These are phyloP conservation scores for Themeda triandra DNA, from an alignment of 176 grass and related monocot genomes.

Conservation along the genomic window DNA sequence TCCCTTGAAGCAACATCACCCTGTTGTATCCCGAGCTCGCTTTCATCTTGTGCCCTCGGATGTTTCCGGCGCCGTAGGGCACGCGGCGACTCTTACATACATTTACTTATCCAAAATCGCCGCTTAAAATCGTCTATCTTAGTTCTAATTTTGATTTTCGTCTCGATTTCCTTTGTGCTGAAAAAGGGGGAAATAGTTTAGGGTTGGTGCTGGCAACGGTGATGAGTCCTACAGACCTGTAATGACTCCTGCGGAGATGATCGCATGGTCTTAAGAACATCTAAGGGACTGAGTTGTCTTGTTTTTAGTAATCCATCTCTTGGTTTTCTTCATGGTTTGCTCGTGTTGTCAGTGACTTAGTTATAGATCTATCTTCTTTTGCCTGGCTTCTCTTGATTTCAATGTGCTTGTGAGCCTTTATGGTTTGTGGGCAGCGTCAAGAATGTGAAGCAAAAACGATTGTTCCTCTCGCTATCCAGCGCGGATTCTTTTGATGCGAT, in stretches of 20 bases:
- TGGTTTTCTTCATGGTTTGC: background rate
- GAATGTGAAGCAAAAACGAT: slow-evolving; percentile 26
- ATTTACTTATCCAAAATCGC: background rate
- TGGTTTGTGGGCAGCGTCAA: slow-evolving; percentile 20
- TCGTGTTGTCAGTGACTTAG: background rate
- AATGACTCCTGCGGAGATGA: slow-evolving; percentile 81
- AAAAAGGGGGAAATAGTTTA: background rate
- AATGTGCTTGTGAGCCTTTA: background rate
- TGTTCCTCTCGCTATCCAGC: slow-evolving; percentile 71
- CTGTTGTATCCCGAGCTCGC: slow-evolving; percentile 55
- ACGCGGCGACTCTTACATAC: slow-evolving; percentile 56
- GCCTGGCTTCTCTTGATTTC: slow-evolving; percentile 27
- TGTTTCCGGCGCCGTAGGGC: background rate
- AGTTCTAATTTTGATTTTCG: fast-evolving
- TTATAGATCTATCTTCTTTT: fast-evolving
- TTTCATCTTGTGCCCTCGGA: slow-evolving; percentile 10
- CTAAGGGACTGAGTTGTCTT: slow-evolving; percentile 80
- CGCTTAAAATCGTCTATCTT: background rate
- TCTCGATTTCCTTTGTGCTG: background rate
- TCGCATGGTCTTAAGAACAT: slow-evolving; percentile 71
- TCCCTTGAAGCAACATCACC: slow-evolving; percentile 77
- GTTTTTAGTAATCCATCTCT: background rate
- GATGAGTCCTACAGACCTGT: slow-evolving; percentile 73
- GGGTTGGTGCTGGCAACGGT: background rate
- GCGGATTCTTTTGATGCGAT: slow-evolving; percentile 40